Conservation (phyloP, 768 basidiomycete species). For the Tylopilus sp. region DNA sequence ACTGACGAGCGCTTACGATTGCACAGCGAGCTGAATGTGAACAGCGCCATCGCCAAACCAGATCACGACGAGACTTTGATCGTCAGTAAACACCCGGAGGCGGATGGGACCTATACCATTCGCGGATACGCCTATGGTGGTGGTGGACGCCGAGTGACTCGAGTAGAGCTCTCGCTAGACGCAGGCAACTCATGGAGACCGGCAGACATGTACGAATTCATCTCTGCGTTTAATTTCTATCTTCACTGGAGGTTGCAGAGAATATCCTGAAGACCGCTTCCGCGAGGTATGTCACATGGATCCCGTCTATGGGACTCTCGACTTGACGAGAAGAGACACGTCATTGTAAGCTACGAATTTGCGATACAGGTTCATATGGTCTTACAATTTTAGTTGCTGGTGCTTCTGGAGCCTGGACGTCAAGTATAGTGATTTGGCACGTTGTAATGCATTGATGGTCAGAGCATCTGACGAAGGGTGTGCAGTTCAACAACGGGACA, state of each 20-base stretch:
- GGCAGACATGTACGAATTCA: conserved; percentile 32
- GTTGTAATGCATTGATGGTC: conserved; percentile 41
- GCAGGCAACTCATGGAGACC: conserved; percentile 49
- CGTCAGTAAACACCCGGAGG: conserved; percentile 6
- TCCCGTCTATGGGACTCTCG: conserved; percentile 46
- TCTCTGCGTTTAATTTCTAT: not conserved
- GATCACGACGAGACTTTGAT: conserved; percentile 48
- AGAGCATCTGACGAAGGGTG: conserved; percentile 54
- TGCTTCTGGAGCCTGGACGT: conserved; percentile 52
- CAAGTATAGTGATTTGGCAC: conserved; percentile 30
- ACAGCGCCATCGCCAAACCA: conserved; percentile 54
- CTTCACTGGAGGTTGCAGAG: conserved; percentile 16
- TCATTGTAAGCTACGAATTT: conserved; percentile 37
- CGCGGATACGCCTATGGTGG: conserved; percentile 63
- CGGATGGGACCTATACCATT: conserved; percentile 34
- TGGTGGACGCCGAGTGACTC: conserved; percentile 53
- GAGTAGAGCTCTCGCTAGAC: conserved; percentile 57
- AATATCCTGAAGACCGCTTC: conserved; percentile 51
- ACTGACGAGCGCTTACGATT: conserved; percentile 26
- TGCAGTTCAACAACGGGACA: conserved; percentile 48
- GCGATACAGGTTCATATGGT: not conserved
- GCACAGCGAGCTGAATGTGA: conserved; percentile 55
- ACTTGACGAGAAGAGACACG: conserved; percentile 45
- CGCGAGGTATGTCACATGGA: conserved; percentile 36
- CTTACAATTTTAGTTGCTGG: conserved; percentile 42